phyloP scores from a whole-genome alignment of 345 rosid genomes.

The Gossypium turneri region DNA sequence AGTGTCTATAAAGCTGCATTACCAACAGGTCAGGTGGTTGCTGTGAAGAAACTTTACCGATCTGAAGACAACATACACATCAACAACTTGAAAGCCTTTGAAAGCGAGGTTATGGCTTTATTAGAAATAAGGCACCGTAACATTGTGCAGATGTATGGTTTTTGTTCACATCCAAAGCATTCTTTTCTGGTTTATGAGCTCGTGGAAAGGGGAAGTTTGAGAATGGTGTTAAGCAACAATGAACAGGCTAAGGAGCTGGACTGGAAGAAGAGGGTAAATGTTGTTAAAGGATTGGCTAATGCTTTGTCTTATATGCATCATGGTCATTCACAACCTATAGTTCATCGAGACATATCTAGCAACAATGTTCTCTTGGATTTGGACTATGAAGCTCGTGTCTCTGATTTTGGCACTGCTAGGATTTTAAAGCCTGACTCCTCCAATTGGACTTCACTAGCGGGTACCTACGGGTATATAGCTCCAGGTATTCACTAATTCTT shows the following conservation, averaged over 20 bases:
- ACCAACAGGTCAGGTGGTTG: too few relatives aligned
- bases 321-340: not conserved
- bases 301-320: conserved; percentile 5
- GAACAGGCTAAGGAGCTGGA: not conserved
- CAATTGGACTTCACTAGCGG: conserved; percentile 4
- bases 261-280: conserved; percentile 7
- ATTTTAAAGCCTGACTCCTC: conserved; percentile 4
- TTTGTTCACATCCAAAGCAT: too few relatives aligned
- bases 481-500: not conserved
- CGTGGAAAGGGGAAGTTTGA: conserved; percentile 13
- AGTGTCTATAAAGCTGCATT: too few relatives aligned
- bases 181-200: too few relatives aligned
- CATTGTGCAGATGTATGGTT: too few relatives aligned
- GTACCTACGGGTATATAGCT: conserved; percentile 1
- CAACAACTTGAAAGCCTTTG: not conserved
- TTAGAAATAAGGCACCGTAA: too few relatives aligned
- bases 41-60: too few relatives aligned
- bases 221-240: not conserved
- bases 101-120: not conserved
- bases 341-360: conserved; percentile 9
- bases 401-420: conserved; percentile 12
- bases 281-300: too few relatives aligned
- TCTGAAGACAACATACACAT: not conserved
- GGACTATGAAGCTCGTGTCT: not conserved
- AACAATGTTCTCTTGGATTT: conserved; percentile 2